Evolutionary conservation across 768 basidiomycete genomes (phyloP).

Genomic region (Paxillus rubicundulus): DNA sequence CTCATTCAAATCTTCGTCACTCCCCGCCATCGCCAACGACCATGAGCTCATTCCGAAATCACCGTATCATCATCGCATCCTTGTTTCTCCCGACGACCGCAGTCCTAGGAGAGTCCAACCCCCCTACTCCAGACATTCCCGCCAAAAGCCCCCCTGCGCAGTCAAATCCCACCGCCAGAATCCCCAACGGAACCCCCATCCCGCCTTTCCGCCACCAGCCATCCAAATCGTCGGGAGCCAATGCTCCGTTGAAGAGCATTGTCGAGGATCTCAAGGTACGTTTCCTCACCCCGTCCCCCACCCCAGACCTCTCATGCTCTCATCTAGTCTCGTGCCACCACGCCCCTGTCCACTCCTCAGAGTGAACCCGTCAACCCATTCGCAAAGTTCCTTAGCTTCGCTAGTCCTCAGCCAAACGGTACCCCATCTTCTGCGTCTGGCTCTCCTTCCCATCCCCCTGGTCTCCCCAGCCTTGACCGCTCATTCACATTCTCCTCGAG

Average conservation of each 20-base stretch:
- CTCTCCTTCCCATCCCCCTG: neutral
- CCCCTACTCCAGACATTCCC: constrained; percentile 46
- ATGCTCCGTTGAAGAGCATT: constrained; percentile 57
- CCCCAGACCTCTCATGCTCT: neutral
- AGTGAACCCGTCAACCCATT: constrained; percentile 58
- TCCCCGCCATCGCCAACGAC: constrained; percentile 19
- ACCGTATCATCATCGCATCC: constrained; percentile 77
- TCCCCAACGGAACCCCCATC: constrained; percentile 2
- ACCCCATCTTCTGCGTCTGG: constrained; percentile 12
- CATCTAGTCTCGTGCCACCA: constrained; percentile 38
- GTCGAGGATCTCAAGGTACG: constrained; percentile 75
- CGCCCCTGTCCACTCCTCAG: constrained; percentile 42
- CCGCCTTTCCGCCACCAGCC: constrained; percentile 17
- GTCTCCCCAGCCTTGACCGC: constrained; percentile 19
- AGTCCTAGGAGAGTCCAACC: constrained; percentile 53
- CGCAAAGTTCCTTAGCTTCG: constrained; percentile 43
- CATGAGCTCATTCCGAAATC: constrained; percentile 68
- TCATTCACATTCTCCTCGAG: constrained; percentile 24
- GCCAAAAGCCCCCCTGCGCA: constrained; percentile 16
- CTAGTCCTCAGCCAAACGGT: constrained; percentile 20
- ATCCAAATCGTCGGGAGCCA: constrained; percentile 19
- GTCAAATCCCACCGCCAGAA: neutral
- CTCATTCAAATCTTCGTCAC: neutral
- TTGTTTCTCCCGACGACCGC: constrained; percentile 79
- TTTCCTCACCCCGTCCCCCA: neutral